Base-by-base conservation (phyloP, 2,329 filamentous ascomycete species). In the Metarhizium humberi region DNA sequence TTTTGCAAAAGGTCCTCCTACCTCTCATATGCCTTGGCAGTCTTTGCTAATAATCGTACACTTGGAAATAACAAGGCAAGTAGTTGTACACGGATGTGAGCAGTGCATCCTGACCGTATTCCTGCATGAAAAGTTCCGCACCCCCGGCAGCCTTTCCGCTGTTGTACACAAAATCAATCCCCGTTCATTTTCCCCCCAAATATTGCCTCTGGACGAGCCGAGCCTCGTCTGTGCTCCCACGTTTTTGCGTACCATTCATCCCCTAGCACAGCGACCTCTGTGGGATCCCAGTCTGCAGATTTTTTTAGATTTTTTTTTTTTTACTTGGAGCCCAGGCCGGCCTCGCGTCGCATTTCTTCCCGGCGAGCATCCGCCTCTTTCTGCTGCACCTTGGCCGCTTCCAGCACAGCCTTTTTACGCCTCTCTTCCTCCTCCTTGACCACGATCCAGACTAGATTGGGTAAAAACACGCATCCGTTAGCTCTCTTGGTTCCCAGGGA, bases 281-380 rank as follows among this genome's bases (percentile, higher is more conserved):
- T 25, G 25, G 25, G 25, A 25, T 25, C 25, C 34, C 34, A 13
- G 6, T 36, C 34, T 36, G 34, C 34, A 40, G 14, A 11, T 40
- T 13, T 14, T 40, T 40, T 34, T 34, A 10, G 32, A 7, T 34
- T 16, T 6, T 13, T 6, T 16, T 6, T 11, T 2, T 13, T 13
- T 63, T 57, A 70, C 58, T 71, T 71, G 11, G 68, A 61, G n/a
- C 65, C 64, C 43, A 80, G 61, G 1, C 77, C 77, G 40, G 72
- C 74, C 63, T 76, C 75, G 60, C 67, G 73, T 58, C 76, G 73
- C 74, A 80, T 73, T 53, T 77, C 74, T 57, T 79, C 76, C 59
- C 73, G 69, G 57, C 71, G 71, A 34, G 71, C 64, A 55, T 73
- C 71, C 5, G 73, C 70, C 59, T 78, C 75, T 20, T 71, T 67